Base-by-base conservation (phyloP, 1,284 basidiomycete genomes). In the Earliella scabrosa region DNA sequence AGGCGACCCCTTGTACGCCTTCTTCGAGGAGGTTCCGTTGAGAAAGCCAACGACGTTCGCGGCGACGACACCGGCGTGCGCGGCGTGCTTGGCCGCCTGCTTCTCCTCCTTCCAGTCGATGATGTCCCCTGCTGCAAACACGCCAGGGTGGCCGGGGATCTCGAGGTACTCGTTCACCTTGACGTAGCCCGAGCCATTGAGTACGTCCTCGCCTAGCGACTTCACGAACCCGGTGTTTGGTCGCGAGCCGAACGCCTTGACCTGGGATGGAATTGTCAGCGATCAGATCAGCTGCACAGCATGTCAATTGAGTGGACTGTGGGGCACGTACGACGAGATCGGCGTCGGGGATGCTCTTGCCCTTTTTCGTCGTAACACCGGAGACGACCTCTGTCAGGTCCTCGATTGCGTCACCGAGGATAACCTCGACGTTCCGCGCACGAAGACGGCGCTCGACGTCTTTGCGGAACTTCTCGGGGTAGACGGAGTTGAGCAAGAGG, bases 71-170 rank as follows among this genome's bases (percentile, higher is more conserved):
- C 63, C 59, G 2, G 75, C 74, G 59, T 87, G 86, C 3, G 64
- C 68, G 2, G 50, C 16, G 0, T 70, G 69, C 66, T 88, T 88
- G 13, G 73, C 74, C 0, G 77, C 73, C 63, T 84, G 82, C 63
- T 87, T 87, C 64, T 83, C 80, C 68, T 88, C 86, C 0, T 73
- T 46, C 78, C 79, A 82, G 26, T 84, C 80, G 50, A 83, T 78
- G 47, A 82, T 76, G 65, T 88, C 86, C 9, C 86, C 86, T 3
- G 71, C 73, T 0, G 84, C 85, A 63, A 86, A 87, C 21, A 87
- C 79, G 45, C 75, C 74, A 0, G 78, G 69, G 65, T 83, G 71
- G 0, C 68, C 69, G 16, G 63, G 61, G 4, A 87, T 63, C 63
- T 86, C 82, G 18, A 88, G 73, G 4, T 82, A 83, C 8, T 80